Evolutionary conservation across 2,329 filamentous ascomycete species (phyloP), one percentile per base, ranked within the genome.

Genomic region (Ascomycota sp.): DNA sequence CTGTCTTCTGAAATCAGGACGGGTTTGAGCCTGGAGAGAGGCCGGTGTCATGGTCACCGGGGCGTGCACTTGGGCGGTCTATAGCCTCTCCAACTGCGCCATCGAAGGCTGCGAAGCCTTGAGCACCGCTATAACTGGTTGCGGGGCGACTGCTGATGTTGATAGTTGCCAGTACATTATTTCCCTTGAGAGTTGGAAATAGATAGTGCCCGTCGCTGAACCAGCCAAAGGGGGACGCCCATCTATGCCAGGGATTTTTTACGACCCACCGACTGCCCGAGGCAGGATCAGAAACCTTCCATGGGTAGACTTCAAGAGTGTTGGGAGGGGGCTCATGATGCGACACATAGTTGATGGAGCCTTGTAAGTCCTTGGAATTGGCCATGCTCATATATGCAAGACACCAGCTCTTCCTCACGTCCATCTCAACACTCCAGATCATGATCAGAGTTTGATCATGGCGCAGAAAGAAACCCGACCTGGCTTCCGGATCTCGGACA

Each of bases 381-480:
- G 48, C 46, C 5, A 64, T 63, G 34, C 71, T 61, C 26, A 71
- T 58, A 41, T 72, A 72, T 2, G 63, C 62, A 30, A 68, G 47
- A n/a, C 72, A 56, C 66, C 66, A 72, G 50, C 70, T 66, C 38
- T 62, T 57, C 7, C 55, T 38, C 29, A 68, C 48, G 36, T 72
- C 65, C 2, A 66, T 72, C 55, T 72, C 66, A 9, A 72, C 53
- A 43, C 66, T 54, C 68, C 67, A 72, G 0, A 62, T 54, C 13
- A 71, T 52, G 6, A 54, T 55, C 5, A 72, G 52, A 2, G 43
- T 50, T 32, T 57, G 57, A 29, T 66, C 57, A 0, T 52, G 3
- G 16, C 16, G 16, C 16, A 44, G 37, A 30, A 69, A 54, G 48
- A 72, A 72, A 28, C 66, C 59, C 3, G 72, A 54, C 39, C 59